Evolutionary conservation across 495 filamentous ascomycete species (phyloP), one percentile per base, ranked within the genome.

Genomic region (Hyaloscypha variabilis): DNA sequence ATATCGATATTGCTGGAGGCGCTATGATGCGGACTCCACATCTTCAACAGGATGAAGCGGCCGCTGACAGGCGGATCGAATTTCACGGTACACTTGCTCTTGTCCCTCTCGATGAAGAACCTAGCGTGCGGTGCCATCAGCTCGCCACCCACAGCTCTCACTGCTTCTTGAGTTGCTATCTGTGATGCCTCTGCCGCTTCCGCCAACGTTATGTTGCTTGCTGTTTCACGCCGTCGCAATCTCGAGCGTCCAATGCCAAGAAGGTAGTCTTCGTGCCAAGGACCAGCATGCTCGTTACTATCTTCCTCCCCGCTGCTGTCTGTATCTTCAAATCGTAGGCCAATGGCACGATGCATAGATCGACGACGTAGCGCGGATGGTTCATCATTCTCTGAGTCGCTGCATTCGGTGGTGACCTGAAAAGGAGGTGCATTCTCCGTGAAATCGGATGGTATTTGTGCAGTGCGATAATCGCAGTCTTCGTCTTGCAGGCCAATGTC

Each of bases 31-130:
- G 92, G 89, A 74, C 84, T 92, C 91, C 91, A 97, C 69, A 96
- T 83, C 79, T 96, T 96, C 66, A 97, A 79, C 49, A 96, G 72
- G 61, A 97, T 88, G 73, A 86, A 94, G 46, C 89, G 82, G 14
- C 89, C 93, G 34, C 87, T 96, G 78, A 95, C 86, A 31, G 92
- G 89, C 51, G 94, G 93, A 69, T 97, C 90, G 74, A 98, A 98
- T 67, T 85, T 88, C 67, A 98, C 87, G 67, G 87, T 93, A 72
- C 92, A 91, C 77, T 88, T 93, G 78, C 87, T 92, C 78, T 92
- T 92, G 66, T 88, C 81, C 71, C 83, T 85, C 70, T 88, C 85
- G 63, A 95, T 96, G 72, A 89, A 90, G 78, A 96, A 96, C 29
- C 76, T 83, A 5, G 91, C 91, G 77, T 91, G 85, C 3, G 91